Evolutionary conservation across 176 grass and related monocot genomes (phyloP), one percentile per base, ranked within the genome.

Genomic region (Coix lacrymajobi): DNA sequence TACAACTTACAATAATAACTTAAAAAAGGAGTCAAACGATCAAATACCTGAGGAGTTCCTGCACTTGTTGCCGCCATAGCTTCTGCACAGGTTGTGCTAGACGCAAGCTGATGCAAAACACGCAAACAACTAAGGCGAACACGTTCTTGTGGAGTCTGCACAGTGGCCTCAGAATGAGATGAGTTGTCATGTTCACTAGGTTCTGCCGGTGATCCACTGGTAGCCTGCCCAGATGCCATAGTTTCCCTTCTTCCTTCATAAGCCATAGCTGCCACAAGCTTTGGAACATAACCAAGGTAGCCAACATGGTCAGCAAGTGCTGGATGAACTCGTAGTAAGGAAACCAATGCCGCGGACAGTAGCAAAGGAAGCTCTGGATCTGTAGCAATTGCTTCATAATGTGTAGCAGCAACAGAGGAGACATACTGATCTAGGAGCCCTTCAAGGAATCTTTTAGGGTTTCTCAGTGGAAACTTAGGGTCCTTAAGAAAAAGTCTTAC

Each of bases 391-490:
- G 91, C 77, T 38, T 92, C 92, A 80, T 92, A 99, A 88, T 99
- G 96, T 62, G 93, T 96, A 64, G 91, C 93, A 88, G 91, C 96
- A 81, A 99, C 94, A 56, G 93, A 99, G 44, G 93, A 92, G 44
- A 99, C 91, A 88, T 99, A 99, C 57, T 99, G 96, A 93, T 99
- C 96, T 78, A 99, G 69, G 22, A 99, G 89, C 60, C 96, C 96
- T 94, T 99, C 96, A 79, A 99, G 88, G 80, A 99, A 99, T 87
- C 96, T 93, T 88, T 99, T 99, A 80, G 96, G 96, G 39, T 99
- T 99, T 87, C 96, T 91, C 83, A 99, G 66, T 84, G 96, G 96
- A 86, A 99, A 99, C 84, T 99, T 99, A 22, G 96, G 96, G 82
- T 99, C 96, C 83, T 99, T 99, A 30, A 99, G 80, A 85, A 99